Base-by-base conservation (phyloP, 805 yeast species). In the Suhomyces sp. region DNA sequence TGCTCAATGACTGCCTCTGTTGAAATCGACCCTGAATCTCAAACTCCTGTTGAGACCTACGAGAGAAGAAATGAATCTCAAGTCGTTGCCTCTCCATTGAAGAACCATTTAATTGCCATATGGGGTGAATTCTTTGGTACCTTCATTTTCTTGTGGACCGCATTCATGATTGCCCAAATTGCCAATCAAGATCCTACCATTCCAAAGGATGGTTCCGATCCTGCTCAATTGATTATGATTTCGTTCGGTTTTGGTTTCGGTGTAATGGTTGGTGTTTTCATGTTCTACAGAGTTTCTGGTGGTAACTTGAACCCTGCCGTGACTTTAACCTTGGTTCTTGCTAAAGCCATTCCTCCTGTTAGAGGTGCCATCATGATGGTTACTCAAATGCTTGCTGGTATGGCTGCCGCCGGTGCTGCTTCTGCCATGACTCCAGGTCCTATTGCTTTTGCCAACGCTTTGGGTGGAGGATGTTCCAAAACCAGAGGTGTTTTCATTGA, bases 271-370 rank as follows among this genome's bases (percentile, higher is more conserved):
- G 77, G 76, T 49, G 85, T 83, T 32, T 76, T 78, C 51, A 62
- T 78, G 50, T 77, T 83, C 51, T 81, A 72, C 67, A 76, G 87
- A 59, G 76, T 87, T 42, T 83, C 93, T 25, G 95, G 95, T 53
- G 95, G 93, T 68, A 85, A 84, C 67, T 74, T 87, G 58, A 87
- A 87, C 68, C 96, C 96, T 9, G 91, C 93, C 33, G 95, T 87
- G 26, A 81, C 95, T 15, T 68, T 85, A 25, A 67, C 88, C 19
- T 67, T 87, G 54, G 73, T 79, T n/a, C 64, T 83, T 28, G 81
- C 85, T 14, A 74, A 84, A 44, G 91, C 87, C 36, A 72, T 83
- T 41, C 74, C 87, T 26, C 87, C 88, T 37, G 42, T 82, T 20
- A 77, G 93, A 60, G 90, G 83, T 47, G 58, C 68, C 15, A 57